Percentiles rank a stretch among this genome's conserved stretches.
These are phyloP conservation scores for Metschnikowia amazonensis DNA, from an alignment of 805 yeast genomes.

Conservation along the genomic window DNA sequence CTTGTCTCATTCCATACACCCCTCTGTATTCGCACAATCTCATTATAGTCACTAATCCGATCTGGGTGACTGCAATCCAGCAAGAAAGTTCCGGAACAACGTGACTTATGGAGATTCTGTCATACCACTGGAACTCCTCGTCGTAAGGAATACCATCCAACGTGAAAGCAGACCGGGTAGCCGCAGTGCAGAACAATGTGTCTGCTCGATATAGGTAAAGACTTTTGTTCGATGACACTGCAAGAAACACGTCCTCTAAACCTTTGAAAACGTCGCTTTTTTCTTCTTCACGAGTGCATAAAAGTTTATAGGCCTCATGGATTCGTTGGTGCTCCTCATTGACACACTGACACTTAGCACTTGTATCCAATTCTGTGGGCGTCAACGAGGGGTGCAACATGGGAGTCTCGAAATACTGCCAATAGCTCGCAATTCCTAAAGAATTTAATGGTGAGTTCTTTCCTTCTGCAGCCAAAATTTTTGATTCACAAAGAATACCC, in stretches of 20 bases:
- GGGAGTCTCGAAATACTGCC: conserved; percentile 34
- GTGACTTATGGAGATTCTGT: conserved; percentile 34
- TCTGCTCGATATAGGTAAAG: conserved; percentile 15
- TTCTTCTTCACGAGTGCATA: not conserved
- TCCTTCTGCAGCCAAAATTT: conserved; percentile 21
- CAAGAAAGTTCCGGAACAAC: conserved; percentile 36
- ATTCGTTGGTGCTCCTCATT: conserved; percentile 37
- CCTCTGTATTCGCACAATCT: conserved; percentile 36
- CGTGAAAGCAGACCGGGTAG: conserved; percentile 12
- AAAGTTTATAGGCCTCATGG: conserved; percentile 18
- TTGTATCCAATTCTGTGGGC: not conserved
- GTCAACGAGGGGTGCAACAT: conserved; percentile 11
- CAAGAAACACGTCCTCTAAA: conserved; percentile 6
- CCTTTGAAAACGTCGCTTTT: not conserved
- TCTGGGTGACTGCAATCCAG: conserved; percentile 34
- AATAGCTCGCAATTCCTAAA: conserved; percentile 30
- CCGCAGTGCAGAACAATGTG: conserved; percentile 12
- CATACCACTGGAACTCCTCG: conserved; percentile 29
- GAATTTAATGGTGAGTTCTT: conserved; percentile 18
- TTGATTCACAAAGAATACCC: conserved; percentile 40
- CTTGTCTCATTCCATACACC: conserved; percentile 41
- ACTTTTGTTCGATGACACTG: conserved; percentile 14
- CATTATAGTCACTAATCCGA: conserved; percentile 35
- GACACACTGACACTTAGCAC: conserved; percentile 20
- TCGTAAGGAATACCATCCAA: conserved; percentile 1